Evolutionary conservation across 768 basidiomycete genomes (phyloP), one percentile per base, ranked within the genome.

Genomic region (Lanmaoa rubissima): DNA sequence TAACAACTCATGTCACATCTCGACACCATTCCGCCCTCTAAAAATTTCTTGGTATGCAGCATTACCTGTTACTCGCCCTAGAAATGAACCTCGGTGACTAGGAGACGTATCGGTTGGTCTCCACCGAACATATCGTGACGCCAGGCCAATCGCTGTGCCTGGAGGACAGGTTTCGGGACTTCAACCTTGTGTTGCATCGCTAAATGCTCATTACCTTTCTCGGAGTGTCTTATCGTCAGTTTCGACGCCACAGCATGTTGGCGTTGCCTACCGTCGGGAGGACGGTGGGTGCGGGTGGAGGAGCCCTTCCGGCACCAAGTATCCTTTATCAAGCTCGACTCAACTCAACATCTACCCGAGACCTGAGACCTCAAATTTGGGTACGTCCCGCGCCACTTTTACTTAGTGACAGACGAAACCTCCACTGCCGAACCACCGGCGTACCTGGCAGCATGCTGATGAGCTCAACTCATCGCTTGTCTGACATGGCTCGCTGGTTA

Each of bases 151-250:
- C 34, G 52, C 48, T n/a, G 54, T 63, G 58, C 64, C 64, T 60
- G 61, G 40, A 43, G 34, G 36, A 31, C 46, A 32, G 11, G 12
- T 21, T 54, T 48, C 65, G 65, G 65, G 53, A 43, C 45, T 64
- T 57, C 10, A 66, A 67, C 62, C 53, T 67, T 66, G 62, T 57
- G 9, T 31, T 58, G 51, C 51, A 42, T 66, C 57, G 55, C 59
- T 48, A 57, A 42, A 17, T n/a, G 9, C n/a, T 6, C 24, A 12
- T 61, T 59, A 12, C 62, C 61, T 45, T 55, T 66, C 64, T 55
- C 24, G 61, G 65, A 7, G 9, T 39, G 16, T 48, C 32, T 62
- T 62, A 48, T 55, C 48, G 53, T 31, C 32, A 7, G 31, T 24
- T 11, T 14, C 21, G 0, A 17, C 43, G 51, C 54, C 64, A 57